These are phyloP conservation scores for Ganoderma sinense DNA, from an alignment of 1,284 basidiomycete genomes.

Conservation along the genomic window DNA sequence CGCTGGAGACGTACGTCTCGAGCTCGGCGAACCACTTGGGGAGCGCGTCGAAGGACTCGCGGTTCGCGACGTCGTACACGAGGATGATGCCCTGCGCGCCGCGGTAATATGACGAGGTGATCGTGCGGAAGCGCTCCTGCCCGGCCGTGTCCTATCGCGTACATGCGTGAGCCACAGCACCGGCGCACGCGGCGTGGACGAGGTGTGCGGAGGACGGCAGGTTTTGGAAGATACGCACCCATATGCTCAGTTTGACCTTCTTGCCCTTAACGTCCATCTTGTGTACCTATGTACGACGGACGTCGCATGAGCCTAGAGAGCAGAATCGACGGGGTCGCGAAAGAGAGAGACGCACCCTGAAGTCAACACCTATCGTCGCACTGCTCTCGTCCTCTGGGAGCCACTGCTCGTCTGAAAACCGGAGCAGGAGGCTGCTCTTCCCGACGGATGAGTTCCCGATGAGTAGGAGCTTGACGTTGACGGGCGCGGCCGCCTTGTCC, in stretches of 20 bases:
- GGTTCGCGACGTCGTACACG: constrained; percentile 94
- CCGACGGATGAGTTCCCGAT: constrained; percentile 95
- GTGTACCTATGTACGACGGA: constrained; percentile 61
- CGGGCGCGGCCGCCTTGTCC: constrained; percentile 41
- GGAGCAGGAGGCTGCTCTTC: constrained; percentile 87
- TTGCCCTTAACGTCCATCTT: constrained; percentile 84
- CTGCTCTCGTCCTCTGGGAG: constrained; percentile 93
- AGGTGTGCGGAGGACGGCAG: constrained; percentile 8
- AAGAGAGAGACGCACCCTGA: constrained; percentile 63
- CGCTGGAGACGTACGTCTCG: constrained; percentile 88
- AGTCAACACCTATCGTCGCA: constrained; percentile 93
- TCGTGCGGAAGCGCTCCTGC: constrained; percentile 90
- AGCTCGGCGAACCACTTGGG: constrained; percentile 95
- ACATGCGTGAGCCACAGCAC: background rate
- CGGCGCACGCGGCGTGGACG: background rate
- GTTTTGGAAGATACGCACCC: constrained; percentile 55
- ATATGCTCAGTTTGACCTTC: constrained; percentile 85
- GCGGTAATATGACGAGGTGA: constrained; percentile 92
- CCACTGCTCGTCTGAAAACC: constrained; percentile 98
- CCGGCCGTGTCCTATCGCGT: constrained; percentile 86
- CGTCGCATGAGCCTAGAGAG: background rate
- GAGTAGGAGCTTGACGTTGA: constrained; percentile 76
- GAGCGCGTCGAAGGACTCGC: constrained; percentile 92
- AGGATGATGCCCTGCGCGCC: constrained; percentile 95
- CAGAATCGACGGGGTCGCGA: too few relatives aligned